Conservation (phyloP, 148 eudicot species). For the Camellia japonica region DNA sequence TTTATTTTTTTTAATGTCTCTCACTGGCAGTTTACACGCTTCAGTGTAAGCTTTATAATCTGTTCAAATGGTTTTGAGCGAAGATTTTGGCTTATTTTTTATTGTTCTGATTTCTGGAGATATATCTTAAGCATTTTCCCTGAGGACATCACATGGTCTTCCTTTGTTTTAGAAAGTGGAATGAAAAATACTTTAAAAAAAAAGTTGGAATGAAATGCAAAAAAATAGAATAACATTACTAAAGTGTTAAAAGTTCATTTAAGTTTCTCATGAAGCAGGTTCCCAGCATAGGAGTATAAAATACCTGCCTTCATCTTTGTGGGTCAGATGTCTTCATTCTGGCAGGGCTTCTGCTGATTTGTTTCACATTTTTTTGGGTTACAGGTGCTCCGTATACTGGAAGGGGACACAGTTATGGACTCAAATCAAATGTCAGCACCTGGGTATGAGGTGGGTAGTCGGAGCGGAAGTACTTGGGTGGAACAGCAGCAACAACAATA, state of each 20-base stretch:
- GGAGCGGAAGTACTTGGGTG: slow-evolving; percentile 51
- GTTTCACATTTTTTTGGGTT: not conserved
- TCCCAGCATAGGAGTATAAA: not conserved
- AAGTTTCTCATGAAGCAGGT: not conserved
- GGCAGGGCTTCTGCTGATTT: not conserved
- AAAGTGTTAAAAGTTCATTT: not conserved
- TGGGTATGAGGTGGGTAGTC: slow-evolving; percentile 51
- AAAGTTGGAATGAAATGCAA: not conserved
- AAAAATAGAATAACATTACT: not conserved
- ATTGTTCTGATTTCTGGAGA: not conserved
- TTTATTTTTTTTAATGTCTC: not conserved
- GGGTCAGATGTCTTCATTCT: not conserved
- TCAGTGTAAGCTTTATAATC: not conserved
- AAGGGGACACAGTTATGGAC: slow-evolving; percentile 68
- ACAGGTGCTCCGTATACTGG: slow-evolving; percentile 77
- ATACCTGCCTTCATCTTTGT: not conserved
- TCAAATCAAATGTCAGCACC: slow-evolving; percentile 46
- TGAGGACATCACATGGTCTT: not conserved
- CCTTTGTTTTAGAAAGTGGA: not conserved
- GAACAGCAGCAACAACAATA: slow-evolving; percentile 28
- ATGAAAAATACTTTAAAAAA: not conserved
- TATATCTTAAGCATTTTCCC: not conserved
- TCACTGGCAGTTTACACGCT: not conserved
- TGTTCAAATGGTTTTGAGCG: not conserved
- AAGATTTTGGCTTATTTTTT: not conserved